These are phyloP conservation scores for Cyclotella baltica DNA, from an alignment of 108 stramenopile species.

Conservation along the genomic window DNA sequence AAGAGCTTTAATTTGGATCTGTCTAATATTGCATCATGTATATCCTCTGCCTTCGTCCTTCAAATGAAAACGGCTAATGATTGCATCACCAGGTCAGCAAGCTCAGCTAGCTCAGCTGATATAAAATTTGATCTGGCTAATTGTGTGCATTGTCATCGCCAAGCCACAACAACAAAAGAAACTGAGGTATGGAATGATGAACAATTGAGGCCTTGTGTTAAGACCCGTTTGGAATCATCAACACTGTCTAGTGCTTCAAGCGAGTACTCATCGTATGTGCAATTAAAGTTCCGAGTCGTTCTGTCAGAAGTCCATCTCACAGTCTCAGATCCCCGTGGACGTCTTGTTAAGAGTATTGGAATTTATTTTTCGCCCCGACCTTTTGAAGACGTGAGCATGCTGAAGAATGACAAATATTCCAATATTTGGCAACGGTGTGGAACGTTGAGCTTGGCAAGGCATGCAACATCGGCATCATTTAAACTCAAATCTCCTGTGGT, in stretches of 20 bases:
- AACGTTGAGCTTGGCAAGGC: constrained; percentile 63
- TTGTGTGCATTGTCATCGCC: constrained; percentile 67
- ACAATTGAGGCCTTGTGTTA: constrained; percentile 66
- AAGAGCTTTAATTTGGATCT: constrained; percentile 41
- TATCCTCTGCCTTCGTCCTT: constrained; percentile 16
- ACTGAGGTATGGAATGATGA: constrained; percentile 35
- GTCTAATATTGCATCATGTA: constrained; percentile 16
- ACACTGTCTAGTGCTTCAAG: constrained; percentile 58
- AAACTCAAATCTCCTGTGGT: constrained; percentile 63
- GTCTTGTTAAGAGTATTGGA: constrained; percentile 76
- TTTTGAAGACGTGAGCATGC: constrained; percentile 52
- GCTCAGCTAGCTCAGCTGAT: constrained; percentile 6
- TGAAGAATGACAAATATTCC: constrained; percentile 65
- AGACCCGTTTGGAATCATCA: constrained; percentile 60
- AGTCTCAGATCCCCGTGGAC: constrained; percentile 75
- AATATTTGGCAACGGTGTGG: constrained; percentile 79
- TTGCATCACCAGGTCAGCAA: constrained; percentile 1
- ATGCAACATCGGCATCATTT: constrained; percentile 58
- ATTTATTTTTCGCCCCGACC: constrained; percentile 73
- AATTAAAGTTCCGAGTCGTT: constrained; percentile 72
- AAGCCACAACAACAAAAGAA: constrained; percentile 3
- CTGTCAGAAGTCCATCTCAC: constrained; percentile 72
- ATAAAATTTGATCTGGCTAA: constrained; percentile 62
- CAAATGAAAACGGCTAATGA: constrained; percentile 35
- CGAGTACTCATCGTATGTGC: constrained; percentile 67